Conservation (phyloP, 768 basidiomycete species). For the Hypsizygus marmoreus region DNA sequence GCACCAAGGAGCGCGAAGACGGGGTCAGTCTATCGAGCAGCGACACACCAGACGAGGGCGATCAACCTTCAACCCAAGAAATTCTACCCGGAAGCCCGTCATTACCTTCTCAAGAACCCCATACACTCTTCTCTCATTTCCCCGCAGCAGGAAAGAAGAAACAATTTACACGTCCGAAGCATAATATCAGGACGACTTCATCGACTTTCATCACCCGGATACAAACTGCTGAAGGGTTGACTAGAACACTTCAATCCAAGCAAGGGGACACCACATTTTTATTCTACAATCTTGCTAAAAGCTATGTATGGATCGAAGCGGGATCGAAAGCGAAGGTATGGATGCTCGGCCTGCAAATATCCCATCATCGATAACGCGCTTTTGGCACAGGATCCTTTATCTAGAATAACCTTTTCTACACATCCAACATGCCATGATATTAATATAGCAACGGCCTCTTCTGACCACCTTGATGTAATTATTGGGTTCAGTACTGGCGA, state of each 20-base stretch:
- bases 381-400: slow-evolving; percentile 72
- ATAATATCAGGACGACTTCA: slow-evolving; percentile 86
- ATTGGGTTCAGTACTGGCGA: slow-evolving; percentile 96
- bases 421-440: slow-evolving; percentile 92
- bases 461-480: slow-evolving; percentile 82
- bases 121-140: slow-evolving; percentile 62
- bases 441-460: slow-evolving; percentile 73
- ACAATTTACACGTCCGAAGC: slow-evolving; percentile 71
- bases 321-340: slow-evolving; percentile 83
- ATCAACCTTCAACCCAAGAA: slow-evolving; percentile 43
- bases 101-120: slow-evolving; percentile 41
- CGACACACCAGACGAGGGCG: slow-evolving; percentile 69
- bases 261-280: slow-evolving; percentile 85
- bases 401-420: slow-evolving; percentile 81
- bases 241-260: slow-evolving; percentile 69
- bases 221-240: slow-evolving; percentile 78
- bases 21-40: slow-evolving; percentile 81
- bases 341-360: not conserved
- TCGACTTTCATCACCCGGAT: slow-evolving; percentile 91
- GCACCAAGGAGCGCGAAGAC: slow-evolving; percentile 57
- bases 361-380: slow-evolving; percentile 11
- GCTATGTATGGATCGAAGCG: slow-evolving; percentile 83
- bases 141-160: slow-evolving; percentile 62
- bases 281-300: slow-evolving; percentile 87
- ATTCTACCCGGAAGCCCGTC: slow-evolving; percentile 36